Conservation (phyloP, 768 basidiomycete genomes). For the Leccinellum luteum region DNA sequence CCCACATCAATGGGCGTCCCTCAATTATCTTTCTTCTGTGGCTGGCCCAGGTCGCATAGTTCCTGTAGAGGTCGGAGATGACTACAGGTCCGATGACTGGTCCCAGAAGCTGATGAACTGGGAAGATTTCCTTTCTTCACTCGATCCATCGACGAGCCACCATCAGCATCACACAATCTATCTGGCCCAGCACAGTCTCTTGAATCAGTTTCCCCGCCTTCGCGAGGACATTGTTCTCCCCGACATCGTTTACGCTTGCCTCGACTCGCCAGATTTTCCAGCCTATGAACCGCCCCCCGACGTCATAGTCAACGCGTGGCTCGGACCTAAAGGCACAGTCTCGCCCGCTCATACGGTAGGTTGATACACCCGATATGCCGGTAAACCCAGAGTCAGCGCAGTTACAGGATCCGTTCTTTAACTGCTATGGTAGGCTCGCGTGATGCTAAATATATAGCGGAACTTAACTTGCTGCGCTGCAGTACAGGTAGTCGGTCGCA, state of each 20-base stretch:
- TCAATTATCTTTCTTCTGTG: slow-evolving; percentile 62
- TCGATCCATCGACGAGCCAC: slow-evolving; percentile 30
- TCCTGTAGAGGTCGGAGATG: slow-evolving; percentile 85
- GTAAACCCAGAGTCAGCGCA: slow-evolving; percentile 1
- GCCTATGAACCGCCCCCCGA: slow-evolving; percentile 64
- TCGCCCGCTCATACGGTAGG: slow-evolving; percentile 89
- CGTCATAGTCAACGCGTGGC: slow-evolving; percentile 74
- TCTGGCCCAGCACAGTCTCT: slow-evolving; percentile 87
- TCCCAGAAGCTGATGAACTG: slow-evolving; percentile 75
- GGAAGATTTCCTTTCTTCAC: slow-evolving; percentile 64
- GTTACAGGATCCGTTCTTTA: slow-evolving; percentile 86
- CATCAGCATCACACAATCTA: slow-evolving; percentile 49
- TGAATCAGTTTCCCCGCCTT: slow-evolving; percentile 80
- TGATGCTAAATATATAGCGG: neutral
- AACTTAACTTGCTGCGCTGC: slow-evolving; percentile 6
- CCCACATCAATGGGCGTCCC: slow-evolving; percentile 63
- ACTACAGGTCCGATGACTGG: slow-evolving; percentile 84
- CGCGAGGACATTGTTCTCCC: slow-evolving; percentile 77
- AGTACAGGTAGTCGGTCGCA: slow-evolving; percentile 89
- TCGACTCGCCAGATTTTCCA: slow-evolving; percentile 42
- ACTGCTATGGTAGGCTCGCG: slow-evolving; percentile 69
- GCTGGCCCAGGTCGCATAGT: slow-evolving; percentile 83
- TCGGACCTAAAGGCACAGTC: slow-evolving; percentile 74
- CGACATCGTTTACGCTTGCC: slow-evolving; percentile 79
- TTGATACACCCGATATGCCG: slow-evolving; percentile 22